Conservation (phyloP, 352 stramenopile species). For the Phytophthora crassamura region DNA sequence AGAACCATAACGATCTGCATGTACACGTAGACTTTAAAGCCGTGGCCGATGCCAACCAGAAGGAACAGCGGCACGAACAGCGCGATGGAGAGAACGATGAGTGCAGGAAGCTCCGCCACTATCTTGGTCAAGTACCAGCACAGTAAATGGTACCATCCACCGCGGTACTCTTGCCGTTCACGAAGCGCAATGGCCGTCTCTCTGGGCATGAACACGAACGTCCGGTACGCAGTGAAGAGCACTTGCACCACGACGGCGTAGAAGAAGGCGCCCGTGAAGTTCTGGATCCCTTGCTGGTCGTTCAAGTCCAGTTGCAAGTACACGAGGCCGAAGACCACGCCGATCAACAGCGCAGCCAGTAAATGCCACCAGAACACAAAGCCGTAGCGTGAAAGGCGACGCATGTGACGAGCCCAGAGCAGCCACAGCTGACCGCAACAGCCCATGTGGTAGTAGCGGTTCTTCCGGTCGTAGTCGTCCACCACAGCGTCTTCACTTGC, state of each 20-base stretch:
- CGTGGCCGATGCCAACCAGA: constrained; percentile 48
- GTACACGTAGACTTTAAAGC: constrained; percentile 51
- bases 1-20: constrained; percentile 59
- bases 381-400: constrained; percentile 52
- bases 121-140: constrained; percentile 61
- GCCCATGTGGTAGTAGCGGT: constrained; percentile 39
- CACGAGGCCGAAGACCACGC: constrained; percentile 49
- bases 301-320: constrained; percentile 54
- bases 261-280: constrained; percentile 60
- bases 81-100: constrained; percentile 48
- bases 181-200: constrained; percentile 52
- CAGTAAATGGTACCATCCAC: constrained; percentile 46
- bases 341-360: constrained; percentile 54
- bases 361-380: constrained; percentile 51
- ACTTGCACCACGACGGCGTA: constrained; percentile 58
- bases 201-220: constrained; percentile 47
- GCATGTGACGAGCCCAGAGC: constrained; percentile 40
- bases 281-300: constrained; percentile 58
- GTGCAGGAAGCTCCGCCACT: constrained; percentile 42
- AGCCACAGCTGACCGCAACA: constrained; percentile 44
- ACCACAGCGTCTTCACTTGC: constrained; percentile 21
- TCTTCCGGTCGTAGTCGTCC: constrained; percentile 30
- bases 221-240: constrained; percentile 47
- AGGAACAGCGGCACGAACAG: constrained; percentile 52
- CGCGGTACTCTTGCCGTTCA: constrained; percentile 50